Percentiles rank a stretch among this genome's conserved stretches.
These are phyloP conservation scores for Rhizoctonia solani DNA, from an alignment of 1,284 basidiomycete species.

Conservation along the genomic window DNA sequence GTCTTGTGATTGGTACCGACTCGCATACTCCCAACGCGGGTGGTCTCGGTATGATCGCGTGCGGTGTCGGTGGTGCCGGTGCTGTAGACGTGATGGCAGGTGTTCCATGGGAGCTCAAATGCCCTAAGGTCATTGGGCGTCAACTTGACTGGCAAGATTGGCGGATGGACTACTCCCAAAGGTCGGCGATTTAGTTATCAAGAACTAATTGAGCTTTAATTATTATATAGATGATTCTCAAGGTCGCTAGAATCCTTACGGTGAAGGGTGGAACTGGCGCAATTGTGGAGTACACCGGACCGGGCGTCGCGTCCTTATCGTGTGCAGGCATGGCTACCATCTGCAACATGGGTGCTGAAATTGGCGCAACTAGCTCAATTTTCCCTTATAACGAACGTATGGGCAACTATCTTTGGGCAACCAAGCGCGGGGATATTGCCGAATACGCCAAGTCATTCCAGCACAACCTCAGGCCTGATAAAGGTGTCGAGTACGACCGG, in stretches of 20 bases:
- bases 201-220: slow-evolving; percentile 29
- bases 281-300: slow-evolving; percentile 92
- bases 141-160: slow-evolving; percentile 85
- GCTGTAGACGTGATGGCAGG: slow-evolving; percentile 99
- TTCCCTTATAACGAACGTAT: slow-evolving; percentile 99
- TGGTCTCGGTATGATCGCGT: slow-evolving; percentile 96
- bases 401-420: slow-evolving; percentile 91
- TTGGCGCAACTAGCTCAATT: slow-evolving; percentile 96
- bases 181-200: slow-evolving; percentile 55
- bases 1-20: slow-evolving; percentile 81
- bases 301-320: slow-evolving; percentile 94
- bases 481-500: slow-evolving; percentile 92
- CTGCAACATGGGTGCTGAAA: slow-evolving; percentile 99
- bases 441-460: slow-evolving; percentile 88
- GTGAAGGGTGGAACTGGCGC: slow-evolving; percentile 98
- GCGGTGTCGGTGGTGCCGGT: slow-evolving; percentile 98
- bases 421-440: slow-evolving; percentile 87
- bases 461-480: slow-evolving; percentile 90
- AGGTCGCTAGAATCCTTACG: slow-evolving; percentile 95
- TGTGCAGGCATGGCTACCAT: slow-evolving; percentile 99
- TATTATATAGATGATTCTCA: slow-evolving; percentile 79
- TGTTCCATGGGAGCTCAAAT: slow-evolving; percentile 98
- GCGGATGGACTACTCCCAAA: slow-evolving; percentile 94
- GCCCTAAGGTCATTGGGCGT: slow-evolving; percentile 90
- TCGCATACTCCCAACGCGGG: slow-evolving; percentile 99